These are phyloP conservation scores for Alternaria panax DNA, from an alignment of 2,329 filamentous ascomycete species.

Conservation along the genomic window DNA sequence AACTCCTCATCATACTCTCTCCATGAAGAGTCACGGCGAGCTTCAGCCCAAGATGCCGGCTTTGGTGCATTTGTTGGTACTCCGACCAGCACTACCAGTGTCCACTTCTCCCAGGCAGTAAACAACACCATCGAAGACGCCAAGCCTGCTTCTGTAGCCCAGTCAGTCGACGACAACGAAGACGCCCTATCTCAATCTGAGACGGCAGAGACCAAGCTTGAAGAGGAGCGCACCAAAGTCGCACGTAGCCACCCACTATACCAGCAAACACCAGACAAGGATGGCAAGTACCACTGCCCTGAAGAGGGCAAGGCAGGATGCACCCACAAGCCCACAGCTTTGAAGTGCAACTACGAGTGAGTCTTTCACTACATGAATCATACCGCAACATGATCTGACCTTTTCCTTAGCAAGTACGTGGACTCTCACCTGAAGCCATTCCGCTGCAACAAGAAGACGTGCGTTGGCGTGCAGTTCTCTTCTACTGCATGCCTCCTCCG, in stretches of 20 bases:
- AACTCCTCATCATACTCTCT: constrained; percentile 40
- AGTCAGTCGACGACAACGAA: constrained; percentile 41
- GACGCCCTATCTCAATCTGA: constrained; percentile 39
- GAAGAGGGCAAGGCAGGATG: constrained; percentile 77
- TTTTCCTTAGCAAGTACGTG: constrained; percentile 80
- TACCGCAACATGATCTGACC: constrained; percentile 15
- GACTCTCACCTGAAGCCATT: constrained; percentile 98
- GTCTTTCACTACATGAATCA: constrained; percentile 40
- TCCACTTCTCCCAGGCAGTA: constrained; percentile 29
- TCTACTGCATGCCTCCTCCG: constrained; percentile 94
- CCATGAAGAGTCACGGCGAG: constrained; percentile 30
- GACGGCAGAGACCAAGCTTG: constrained; percentile 42
- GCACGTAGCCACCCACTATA: constrained; percentile 70
- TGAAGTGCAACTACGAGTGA: constrained; percentile 99
- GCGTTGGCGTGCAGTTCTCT: constrained; percentile 87
- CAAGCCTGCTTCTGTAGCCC: constrained; percentile 29
- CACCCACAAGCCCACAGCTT: constrained; percentile 90
- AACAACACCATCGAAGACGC: constrained; percentile 37
- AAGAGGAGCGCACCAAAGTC: constrained; percentile 50
- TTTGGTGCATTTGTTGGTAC: constrained; percentile 42
- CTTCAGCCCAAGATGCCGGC: constrained; percentile 33
- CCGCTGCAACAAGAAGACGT: constrained; percentile 85
- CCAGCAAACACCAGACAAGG: constrained; percentile 68
- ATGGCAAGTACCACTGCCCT: constrained; percentile 93
- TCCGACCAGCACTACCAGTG: constrained; percentile 41